Conservation (phyloP, 805 yeast species). For the Candida nonsorbophila region DNA sequence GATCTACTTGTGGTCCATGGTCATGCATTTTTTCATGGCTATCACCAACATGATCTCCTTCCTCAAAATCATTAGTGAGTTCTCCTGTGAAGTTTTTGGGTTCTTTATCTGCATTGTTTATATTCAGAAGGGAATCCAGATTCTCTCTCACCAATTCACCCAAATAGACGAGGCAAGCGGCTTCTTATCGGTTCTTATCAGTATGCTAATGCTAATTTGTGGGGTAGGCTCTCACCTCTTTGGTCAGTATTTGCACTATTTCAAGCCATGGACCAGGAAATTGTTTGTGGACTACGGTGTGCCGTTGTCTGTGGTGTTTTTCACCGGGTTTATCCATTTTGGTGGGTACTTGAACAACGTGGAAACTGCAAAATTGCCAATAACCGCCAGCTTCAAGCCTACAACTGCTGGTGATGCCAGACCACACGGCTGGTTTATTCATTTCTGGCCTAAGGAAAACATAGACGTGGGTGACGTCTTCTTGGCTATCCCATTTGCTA, state of each 20-base stretch:
- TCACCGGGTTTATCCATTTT: conserved; percentile 90
- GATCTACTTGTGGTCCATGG: conserved; percentile 89
- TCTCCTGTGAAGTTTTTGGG: conserved; percentile 91
- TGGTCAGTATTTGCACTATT: conserved; percentile 59
- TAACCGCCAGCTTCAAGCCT: conserved; percentile 69
- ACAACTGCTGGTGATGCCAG: conserved; percentile 39
- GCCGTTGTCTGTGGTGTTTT: conserved; percentile 78
- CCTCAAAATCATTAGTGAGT: conserved; percentile 67
- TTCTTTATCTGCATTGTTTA: conserved; percentile 84
- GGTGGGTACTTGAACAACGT: conserved; percentile 68
- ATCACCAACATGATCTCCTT: conserved; percentile 61
- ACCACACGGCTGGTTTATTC: conserved; percentile 69
- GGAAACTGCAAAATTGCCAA: conserved; percentile 59
- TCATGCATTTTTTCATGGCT: conserved; percentile 72
- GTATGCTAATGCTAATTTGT: conserved; percentile 68
- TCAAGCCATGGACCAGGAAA: conserved; percentile 57
- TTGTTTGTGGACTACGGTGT: conserved; percentile 82
- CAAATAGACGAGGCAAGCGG: conserved; percentile 42
- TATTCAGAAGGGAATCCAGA: conserved; percentile 85
- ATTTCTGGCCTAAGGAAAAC: conserved; percentile 57
- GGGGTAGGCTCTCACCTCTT: conserved; percentile 60
- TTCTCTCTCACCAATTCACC: conserved; percentile 65
- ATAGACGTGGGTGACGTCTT: conserved; percentile 72
- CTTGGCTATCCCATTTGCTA: conserved; percentile 88
- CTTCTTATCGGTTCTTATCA: conserved; percentile 69